Evolutionary conservation across 1,284 basidiomycete genomes (phyloP).

Genomic region (Tylopilus sp.): DNA sequence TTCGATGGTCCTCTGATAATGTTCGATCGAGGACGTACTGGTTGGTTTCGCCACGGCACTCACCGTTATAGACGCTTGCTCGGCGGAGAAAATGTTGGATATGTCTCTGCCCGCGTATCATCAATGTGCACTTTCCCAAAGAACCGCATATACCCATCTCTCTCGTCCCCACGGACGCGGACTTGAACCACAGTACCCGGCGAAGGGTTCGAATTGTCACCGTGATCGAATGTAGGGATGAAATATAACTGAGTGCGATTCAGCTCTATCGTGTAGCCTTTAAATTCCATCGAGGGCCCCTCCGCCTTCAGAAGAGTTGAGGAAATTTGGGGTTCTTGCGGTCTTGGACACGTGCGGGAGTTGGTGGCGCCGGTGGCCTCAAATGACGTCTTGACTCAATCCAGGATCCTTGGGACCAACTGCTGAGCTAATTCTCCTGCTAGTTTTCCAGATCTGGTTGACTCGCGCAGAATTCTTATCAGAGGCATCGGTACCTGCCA

Average conservation of each 20-base stretch:
- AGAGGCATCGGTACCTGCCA: too few relatives aligned
- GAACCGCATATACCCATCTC: conserved; percentile 22
- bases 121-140: not conserved
- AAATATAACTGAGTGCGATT: conserved; percentile 29
- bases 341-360: not conserved
- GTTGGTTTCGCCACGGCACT: conserved; percentile 1
- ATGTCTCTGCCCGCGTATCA: conserved; percentile 13
- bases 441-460: not conserved
- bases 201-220: not conserved
- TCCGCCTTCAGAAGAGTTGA: not conserved
- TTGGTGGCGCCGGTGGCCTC: not conserved
- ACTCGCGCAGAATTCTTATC: too few relatives aligned
- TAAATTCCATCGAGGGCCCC: not conserved
- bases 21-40: not conserved
- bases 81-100: conserved; percentile 5
- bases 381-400: not conserved
- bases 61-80: conserved; percentile 21
- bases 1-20: conserved; percentile 21
- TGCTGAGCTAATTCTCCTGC: not conserved
- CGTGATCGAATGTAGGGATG: conserved; percentile 13
- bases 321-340: not conserved
- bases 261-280: conserved; percentile 16
- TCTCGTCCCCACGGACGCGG: conserved; percentile 15
- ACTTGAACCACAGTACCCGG: conserved; percentile 27
- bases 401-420: not conserved